Conservation (phyloP, 805 yeast genomes). For the Komagataella pseudopastoris region DNA sequence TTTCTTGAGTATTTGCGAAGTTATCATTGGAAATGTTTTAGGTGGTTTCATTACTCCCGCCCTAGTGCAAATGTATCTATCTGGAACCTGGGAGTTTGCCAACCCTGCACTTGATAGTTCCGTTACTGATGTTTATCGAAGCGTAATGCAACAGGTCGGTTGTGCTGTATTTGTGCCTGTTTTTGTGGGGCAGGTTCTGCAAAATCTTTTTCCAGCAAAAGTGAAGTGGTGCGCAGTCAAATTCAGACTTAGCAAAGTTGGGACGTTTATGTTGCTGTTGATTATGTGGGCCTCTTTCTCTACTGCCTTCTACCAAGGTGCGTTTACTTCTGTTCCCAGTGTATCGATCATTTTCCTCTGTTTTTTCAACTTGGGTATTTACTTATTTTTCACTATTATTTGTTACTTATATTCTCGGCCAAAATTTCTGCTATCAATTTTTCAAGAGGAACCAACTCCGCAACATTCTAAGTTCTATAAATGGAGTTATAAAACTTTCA, state of each 20-base stretch:
- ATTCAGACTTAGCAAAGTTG: conserved; percentile 56
- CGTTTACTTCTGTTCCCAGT: conserved; percentile 53
- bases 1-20: conserved; percentile 67
- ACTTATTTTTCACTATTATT: conserved; percentile 58
- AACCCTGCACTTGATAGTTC: conserved; percentile 56
- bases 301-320: conserved; percentile 74
- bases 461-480: conserved; percentile 29
- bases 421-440: conserved; percentile 27
- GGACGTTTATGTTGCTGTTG: conserved; percentile 65
- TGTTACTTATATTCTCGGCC: conserved; percentile 54
- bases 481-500: conserved; percentile 25
- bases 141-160: conserved; percentile 83
- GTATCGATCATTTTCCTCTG: conserved; percentile 63
- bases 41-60: conserved; percentile 90
- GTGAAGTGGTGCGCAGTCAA: conserved; percentile 45
- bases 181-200: conserved; percentile 78
- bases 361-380: conserved; percentile 73
- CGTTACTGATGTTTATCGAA: conserved; percentile 44
- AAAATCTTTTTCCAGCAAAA: conserved; percentile 54
- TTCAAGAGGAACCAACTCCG: conserved; percentile 33
- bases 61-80: conserved; percentile 50
- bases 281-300: conserved; percentile 73
- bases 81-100: conserved; percentile 56
- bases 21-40: conserved; percentile 67
- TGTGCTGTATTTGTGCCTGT: conserved; percentile 73